A percentile compares a stretch with the other conserved stretches of the same genome.
These are phyloP conservation scores for Dovyalis caffra DNA, from an alignment of 345 rosid species.

Conservation along the genomic window DNA sequence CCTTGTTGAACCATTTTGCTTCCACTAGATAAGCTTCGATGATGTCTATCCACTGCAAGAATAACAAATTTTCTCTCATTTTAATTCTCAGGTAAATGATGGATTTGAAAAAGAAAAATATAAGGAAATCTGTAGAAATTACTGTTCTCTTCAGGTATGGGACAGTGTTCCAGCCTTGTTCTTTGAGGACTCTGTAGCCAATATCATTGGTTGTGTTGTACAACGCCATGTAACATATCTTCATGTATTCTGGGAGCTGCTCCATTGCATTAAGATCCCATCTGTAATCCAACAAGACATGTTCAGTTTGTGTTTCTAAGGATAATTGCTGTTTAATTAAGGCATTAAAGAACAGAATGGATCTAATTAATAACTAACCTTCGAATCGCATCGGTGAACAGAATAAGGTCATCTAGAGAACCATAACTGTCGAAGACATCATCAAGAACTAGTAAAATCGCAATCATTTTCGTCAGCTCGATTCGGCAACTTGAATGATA, in stretches of 20 bases:
- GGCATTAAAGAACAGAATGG: too few relatives aligned
- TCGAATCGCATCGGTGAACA: conserved; percentile 27
- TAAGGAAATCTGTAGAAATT: neutral
- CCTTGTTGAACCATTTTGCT: conserved; percentile 27
- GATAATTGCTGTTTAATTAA: too few relatives aligned
- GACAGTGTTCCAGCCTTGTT: conserved; percentile 24
- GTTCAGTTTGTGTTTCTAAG: neutral
- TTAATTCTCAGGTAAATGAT: neutral
- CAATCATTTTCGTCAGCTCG: conserved; percentile 21
- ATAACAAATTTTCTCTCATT: neutral
- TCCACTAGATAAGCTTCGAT: conserved; percentile 20
- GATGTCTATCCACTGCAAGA: conserved; percentile 27
- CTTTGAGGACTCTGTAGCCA: conserved; percentile 22
- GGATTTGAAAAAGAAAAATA: neutral
- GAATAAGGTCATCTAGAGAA: conserved; percentile 8
- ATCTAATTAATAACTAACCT: too few relatives aligned
- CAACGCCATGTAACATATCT: conserved; percentile 33
- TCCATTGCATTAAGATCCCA: conserved; percentile 32
- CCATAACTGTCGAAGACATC: conserved; percentile 20
- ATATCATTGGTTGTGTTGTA: conserved; percentile 34
- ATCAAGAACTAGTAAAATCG: conserved; percentile 28
- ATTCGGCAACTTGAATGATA: conserved; percentile 18
- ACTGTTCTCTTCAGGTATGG: conserved; percentile 27
- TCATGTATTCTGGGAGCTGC: conserved; percentile 31
- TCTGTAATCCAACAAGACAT: neutral